Evolutionary conservation across 192 early-diverging fungal species (phyloP).

Genomic region (Umbelopsis vinacea): DNA sequence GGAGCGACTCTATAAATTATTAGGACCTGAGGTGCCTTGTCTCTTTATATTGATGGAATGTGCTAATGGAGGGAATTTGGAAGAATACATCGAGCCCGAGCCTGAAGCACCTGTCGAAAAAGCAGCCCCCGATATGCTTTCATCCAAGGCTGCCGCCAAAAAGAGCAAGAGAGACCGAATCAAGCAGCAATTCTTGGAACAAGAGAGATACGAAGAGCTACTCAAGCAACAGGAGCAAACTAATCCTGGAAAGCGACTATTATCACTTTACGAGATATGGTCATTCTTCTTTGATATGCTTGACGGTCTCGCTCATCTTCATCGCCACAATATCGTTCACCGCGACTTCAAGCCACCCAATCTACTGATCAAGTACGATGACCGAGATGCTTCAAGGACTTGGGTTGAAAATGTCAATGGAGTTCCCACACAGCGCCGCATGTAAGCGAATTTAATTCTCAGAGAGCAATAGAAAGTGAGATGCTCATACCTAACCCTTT

Average conservation of each 20-base stretch:
- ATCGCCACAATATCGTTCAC: conserved; percentile 88
- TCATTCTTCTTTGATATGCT: conserved; percentile 91
- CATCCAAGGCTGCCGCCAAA: conserved; percentile 6
- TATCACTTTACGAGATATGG: conserved; percentile 77
- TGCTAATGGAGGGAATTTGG: conserved; percentile 94
- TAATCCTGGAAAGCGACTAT: conserved; percentile 33
- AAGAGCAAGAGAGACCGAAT: conserved; percentile 35
- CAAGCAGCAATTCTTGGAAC: conserved; percentile 25
- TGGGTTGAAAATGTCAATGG: conserved; percentile 31
- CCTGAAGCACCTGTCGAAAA: background rate
- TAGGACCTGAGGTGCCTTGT: conserved; percentile 86
- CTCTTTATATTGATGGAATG: conserved; percentile 96
- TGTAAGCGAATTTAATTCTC: conserved; percentile 7
- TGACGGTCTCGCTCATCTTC: conserved; percentile 87
- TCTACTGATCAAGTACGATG: conserved; percentile 77
- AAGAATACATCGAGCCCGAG: conserved; percentile 81
- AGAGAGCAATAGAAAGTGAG: background rate
- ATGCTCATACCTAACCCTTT: conserved; percentile 8
- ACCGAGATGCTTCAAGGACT: conserved; percentile 20
- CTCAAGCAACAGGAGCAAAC: conserved; percentile 1
- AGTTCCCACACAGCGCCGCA: background rate
- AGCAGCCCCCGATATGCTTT: background rate
- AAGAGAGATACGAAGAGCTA: conserved; percentile 23
- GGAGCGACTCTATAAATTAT: background rate
- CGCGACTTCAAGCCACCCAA: conserved; percentile 96